These are phyloP conservation scores for Kurtzmaniella quercitrusa DNA, from an alignment of 1,139 yeast species.

Conservation along the genomic window DNA sequence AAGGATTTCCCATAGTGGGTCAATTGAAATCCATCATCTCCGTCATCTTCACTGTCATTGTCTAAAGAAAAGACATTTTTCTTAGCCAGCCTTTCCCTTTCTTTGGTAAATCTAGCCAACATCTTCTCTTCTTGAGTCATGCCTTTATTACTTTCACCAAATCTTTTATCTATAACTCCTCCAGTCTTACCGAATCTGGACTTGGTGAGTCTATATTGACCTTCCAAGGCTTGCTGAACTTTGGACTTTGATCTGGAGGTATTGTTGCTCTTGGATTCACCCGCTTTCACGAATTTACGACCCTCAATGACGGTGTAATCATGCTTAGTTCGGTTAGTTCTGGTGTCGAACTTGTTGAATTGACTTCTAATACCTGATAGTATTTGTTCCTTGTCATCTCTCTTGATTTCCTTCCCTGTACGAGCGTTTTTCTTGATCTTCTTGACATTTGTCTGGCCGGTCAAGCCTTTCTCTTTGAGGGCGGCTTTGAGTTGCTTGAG, in stretches of 20 bases:
- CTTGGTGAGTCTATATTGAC: conserved; percentile 63
- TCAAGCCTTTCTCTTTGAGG: conserved; percentile 70
- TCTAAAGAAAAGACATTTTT: conserved; percentile 59
- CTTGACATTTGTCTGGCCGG: conserved; percentile 72
- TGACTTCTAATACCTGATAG: conserved; percentile 66
- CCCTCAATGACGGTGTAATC: conserved; percentile 55
- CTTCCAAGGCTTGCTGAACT: conserved; percentile 70
- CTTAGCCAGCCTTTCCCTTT: conserved; percentile 61
- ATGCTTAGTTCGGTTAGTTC: conserved; percentile 64
- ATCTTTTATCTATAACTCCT: conserved; percentile 78
- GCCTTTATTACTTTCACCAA: conserved; percentile 77
- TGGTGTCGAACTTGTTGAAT: conserved; percentile 86
- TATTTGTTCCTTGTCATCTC: conserved; percentile 58
- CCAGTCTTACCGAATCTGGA: conserved; percentile 67
- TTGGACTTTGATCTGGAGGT: conserved; percentile 55
- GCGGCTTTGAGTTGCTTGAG: conserved; percentile 77
- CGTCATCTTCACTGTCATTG: conserved; percentile 63
- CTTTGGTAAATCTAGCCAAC: conserved; percentile 91
- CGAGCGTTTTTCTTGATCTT: conserved; percentile 49
- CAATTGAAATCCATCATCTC: conserved; percentile 44
- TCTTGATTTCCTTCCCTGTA: conserved; percentile 63
- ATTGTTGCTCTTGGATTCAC: conserved; percentile 45
- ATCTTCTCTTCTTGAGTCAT: conserved; percentile 86
- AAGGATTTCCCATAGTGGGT: conserved; percentile 81
- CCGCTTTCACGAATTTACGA: conserved; percentile 52